Conservation (phyloP, 192 early-diverging fungal species). For the Coemansia sp. region DNA sequence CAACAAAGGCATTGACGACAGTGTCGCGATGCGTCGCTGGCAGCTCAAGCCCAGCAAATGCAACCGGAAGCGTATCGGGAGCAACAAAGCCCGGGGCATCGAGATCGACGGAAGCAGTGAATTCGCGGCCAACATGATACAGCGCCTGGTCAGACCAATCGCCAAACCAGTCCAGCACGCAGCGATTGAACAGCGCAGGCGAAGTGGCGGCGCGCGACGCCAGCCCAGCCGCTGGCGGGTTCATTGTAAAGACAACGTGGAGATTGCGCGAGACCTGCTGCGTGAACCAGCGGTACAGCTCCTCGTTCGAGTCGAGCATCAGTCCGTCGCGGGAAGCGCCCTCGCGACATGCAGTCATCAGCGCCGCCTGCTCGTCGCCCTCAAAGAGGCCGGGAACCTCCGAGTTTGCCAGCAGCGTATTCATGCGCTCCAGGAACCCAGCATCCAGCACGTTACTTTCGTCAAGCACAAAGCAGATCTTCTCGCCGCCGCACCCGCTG, state of each 20-base stretch:
- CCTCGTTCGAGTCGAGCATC: conserved; percentile 91
- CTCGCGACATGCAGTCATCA: conserved; percentile 96
- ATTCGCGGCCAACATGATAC: conserved; percentile 97
- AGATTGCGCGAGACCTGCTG: conserved; percentile 94
- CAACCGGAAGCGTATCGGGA: conserved; percentile 75
- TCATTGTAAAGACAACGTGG: conserved; percentile 99
- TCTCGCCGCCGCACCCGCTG: conserved; percentile 96
- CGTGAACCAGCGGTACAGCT: conserved; percentile 98
- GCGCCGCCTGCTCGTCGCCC: conserved; percentile 92
- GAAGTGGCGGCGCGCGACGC: conserved; percentile 94
- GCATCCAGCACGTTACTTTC: conserved; percentile 97
- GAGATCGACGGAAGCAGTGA: conserved; percentile 88
- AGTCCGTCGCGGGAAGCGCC: conserved; percentile 90
- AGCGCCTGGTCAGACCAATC: conserved; percentile 99
- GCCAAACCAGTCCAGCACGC: conserved; percentile 99
- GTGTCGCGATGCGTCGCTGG: conserved; percentile 82
- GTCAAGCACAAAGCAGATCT: conserved; percentile 97
- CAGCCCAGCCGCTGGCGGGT: conserved; percentile 92
- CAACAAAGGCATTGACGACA: conserved; percentile 89
- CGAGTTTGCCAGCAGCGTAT: conserved; percentile 97
- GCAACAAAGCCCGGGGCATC: conserved; percentile 70
- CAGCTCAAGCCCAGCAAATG: conserved; percentile 69
- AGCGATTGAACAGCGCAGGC: conserved; percentile 99
- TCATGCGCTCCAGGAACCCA: conserved; percentile 99
- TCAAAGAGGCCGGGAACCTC: conserved; percentile 99